Evolutionary conservation across 2,329 filamentous ascomycete genomes (phyloP), one percentile per base, ranked within the genome.

Genomic region (Trichothecium roseum): DNA sequence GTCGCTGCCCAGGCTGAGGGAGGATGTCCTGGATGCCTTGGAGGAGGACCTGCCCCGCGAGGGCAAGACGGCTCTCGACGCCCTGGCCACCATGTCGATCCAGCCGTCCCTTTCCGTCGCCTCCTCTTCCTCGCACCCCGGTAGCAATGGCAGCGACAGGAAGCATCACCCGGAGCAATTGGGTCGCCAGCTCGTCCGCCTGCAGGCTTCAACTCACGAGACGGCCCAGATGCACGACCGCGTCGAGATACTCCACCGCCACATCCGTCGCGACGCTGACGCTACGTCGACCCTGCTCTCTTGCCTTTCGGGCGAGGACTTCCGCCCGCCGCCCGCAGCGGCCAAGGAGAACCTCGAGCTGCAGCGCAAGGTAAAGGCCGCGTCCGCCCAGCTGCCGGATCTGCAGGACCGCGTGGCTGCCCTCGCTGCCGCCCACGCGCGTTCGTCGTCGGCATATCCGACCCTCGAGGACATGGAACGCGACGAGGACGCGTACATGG

Each of bases 341-440:
- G 72, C 75, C 9, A 75, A 76, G 44, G 71, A 80, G 44, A 89
- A 86, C n/a, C 66, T 79, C 4, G 81, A 91, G 34, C 74, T 82
- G 57, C 76, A 79, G 43, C 76, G 83, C 37, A 76, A 69, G 37
- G 73, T 81, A 33, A 86, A 85, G 52, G 59, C 72, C n/a, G 63
- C 84, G 27, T 61, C 68, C 12, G 60, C 74, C 3, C 81, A 81
- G 45, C 63, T 88, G 2, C 73, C 74, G 13, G 84, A 91, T 49
- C 46, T 55, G 20, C 48, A 63, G 32, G 72, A 78, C 37, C 68
- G 68, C 29, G 59, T 74, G 43, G 51, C 63, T 38, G 53, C 64
- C 3, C 48, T 69, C 4, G 53, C 56, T 34, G 45, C 51, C 17
- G 20, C 20, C 20, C 20, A 24, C 6, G 20, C 20, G 20, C 20